Base-by-base conservation (phyloP, 2,329 filamentous ascomycete genomes). In the Fusarium nodosum region DNA sequence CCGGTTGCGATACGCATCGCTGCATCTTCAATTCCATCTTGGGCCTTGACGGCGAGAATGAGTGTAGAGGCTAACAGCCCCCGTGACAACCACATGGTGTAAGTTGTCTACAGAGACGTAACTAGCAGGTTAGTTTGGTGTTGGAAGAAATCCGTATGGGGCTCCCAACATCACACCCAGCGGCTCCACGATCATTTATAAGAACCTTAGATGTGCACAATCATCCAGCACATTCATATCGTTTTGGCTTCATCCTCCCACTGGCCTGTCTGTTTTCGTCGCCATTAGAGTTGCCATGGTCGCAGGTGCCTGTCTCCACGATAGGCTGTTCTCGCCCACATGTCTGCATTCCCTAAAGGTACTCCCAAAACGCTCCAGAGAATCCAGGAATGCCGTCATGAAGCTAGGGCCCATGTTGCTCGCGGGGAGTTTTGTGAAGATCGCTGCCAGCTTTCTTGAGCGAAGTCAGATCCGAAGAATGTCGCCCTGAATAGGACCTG, bases 51-150 rank as follows among this genome's bases (percentile, higher is more conserved):
- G 54, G 54, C 58, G 24, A 54, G 60, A 60, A 69, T 44, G 67
- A 69, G 51, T 60, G 67, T 60, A 54, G 58, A 71, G 63, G 58
- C 63, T 33, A 69, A 44, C 38, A 69, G 67, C 58, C 66, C 67
- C 45, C 41, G 58, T 71, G 58, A 60, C 67, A 69, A 69, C 67
- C 68, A 64, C 67, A 69, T 69, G 46, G 30, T 68, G 67, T 46
- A 51, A 56, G 57, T 69, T 68, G 67, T 67, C 58, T 46, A 24
- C 47, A 56, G 41, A 69, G 56, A 70, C 44, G 47, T 28, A 59
- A 47, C 47, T 56, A 56, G 50, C 47, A 60, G n/a, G 33, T 68
- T 56, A 53, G 54, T 60, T 59, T 33, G 22, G 30, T 46, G 39
- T 64, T 64, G 26, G n/a, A 60, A 44, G 26, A 39, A 42, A 42